These are phyloP conservation scores for Rhizophagus sp. DNA, from an alignment of 192 early-diverging fungal genomes.

Conservation along the genomic window DNA sequence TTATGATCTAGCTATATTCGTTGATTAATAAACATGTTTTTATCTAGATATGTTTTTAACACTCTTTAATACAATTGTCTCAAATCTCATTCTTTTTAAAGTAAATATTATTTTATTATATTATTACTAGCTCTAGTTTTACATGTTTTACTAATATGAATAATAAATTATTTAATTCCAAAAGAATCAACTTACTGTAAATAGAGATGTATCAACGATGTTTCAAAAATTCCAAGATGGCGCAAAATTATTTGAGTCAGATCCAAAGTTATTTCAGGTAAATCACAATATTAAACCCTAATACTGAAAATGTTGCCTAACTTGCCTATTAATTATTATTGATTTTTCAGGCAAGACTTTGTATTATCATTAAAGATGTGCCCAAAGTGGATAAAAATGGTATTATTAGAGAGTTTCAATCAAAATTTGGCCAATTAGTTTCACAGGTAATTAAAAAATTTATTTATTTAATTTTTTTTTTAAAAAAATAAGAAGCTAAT, in stretches of 20 bases:
- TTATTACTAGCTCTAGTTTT: not conserved
- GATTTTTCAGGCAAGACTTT: slow-evolving; percentile 7
- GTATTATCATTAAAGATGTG: slow-evolving; percentile 31
- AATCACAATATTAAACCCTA: not conserved
- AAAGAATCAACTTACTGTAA: slow-evolving; percentile 28
- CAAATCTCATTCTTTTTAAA: slow-evolving; percentile 10
- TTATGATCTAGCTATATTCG: too few species aligned
- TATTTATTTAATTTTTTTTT: not conserved
- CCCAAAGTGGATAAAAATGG: not conserved
- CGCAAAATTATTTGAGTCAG: not conserved
- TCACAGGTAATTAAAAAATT: not conserved
- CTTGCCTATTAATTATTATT: not conserved
- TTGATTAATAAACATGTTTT: too few species aligned
- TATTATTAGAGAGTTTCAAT: slow-evolving; percentile 13
- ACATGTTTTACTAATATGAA: not conserved
- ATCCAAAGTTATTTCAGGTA: slow-evolving; percentile 29
- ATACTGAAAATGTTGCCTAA: too few species aligned
- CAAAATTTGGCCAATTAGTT: slow-evolving; percentile 1
- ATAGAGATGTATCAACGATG: slow-evolving; percentile 32
- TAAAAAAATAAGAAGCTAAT: too few species aligned
- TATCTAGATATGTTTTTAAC: slow-evolving; percentile 1
- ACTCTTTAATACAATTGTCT: slow-evolving; percentile 3
- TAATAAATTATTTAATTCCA: not conserved
- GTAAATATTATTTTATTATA: not conserved
- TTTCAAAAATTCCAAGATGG: slow-evolving; percentile 34